Evolutionary conservation across 306 rosid species (phyloP).

Genomic region (Citrullus amarus): DNA sequence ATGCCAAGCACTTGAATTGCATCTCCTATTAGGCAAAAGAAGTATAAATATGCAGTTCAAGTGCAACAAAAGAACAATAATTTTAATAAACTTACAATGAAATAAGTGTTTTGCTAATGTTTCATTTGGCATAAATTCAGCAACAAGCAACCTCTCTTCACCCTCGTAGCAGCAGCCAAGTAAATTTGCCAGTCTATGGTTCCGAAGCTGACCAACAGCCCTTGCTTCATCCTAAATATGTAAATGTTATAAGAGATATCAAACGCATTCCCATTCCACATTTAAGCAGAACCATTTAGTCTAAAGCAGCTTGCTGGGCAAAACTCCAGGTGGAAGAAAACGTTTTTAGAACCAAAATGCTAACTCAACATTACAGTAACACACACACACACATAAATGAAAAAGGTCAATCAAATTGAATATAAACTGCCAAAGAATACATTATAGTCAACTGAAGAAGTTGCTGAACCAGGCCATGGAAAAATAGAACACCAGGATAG

Average conservation of each 20-base stretch:
- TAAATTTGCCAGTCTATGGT: constrained; percentile 68
- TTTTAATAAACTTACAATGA: constrained; percentile 55
- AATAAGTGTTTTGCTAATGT: constrained; percentile 93
- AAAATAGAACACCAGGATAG: not conserved
- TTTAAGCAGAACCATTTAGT: not conserved
- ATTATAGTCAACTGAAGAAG: not conserved
- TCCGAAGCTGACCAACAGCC: constrained; percentile 85
- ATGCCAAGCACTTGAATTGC: not conserved
- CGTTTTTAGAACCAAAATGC: not conserved
- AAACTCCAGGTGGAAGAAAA: not conserved
- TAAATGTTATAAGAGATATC: constrained; percentile 1
- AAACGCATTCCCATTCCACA: not conserved
- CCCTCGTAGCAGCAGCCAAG: constrained; percentile 91
- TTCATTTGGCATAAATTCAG: constrained; percentile 86
- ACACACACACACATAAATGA: not conserved
- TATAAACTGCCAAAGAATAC: not conserved
- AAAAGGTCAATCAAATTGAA: not conserved
- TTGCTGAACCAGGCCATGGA: not conserved
- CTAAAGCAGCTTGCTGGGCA: not conserved
- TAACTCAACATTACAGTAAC: not conserved
- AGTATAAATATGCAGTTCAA: not conserved
- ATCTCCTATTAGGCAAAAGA: not conserved
- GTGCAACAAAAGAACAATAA: constrained; percentile 10
- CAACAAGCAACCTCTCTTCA: constrained; percentile 88
- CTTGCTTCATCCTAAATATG: constrained; percentile 75